Conservation (phyloP, 169 alveolate genomes). For the Plasmodium malariae region DNA sequence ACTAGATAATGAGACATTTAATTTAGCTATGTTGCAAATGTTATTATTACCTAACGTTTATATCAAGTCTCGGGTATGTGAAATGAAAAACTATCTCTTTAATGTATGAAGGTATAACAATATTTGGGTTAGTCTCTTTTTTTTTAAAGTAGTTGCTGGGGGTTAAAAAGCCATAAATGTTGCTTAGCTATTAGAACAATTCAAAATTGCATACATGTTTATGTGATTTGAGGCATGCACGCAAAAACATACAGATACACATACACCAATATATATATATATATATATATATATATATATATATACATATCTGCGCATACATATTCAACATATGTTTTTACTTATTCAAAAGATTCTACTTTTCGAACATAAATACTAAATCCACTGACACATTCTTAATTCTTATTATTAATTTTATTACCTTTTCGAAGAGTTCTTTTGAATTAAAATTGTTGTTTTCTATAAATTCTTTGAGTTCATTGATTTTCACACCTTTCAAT, state of each 20-base stretch:
- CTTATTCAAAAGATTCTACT: neutral
- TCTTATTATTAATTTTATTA: constrained; percentile 1
- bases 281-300: constrained; percentile 14
- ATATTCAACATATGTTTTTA: neutral
- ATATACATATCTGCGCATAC: constrained; percentile 23
- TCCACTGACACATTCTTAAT: neutral
- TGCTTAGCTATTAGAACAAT: constrained; percentile 43
- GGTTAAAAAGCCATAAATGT: constrained; percentile 60
- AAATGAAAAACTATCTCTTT: constrained; percentile 86
- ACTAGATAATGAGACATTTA: neutral
- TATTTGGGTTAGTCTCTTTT: constrained; percentile 20
- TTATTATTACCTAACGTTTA: constrained; percentile 81
- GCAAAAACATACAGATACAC: constrained; percentile 8
- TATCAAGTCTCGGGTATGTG: constrained; percentile 88
- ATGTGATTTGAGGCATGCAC: neutral
- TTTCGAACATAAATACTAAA: neutral
- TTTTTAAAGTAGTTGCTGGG: constrained; percentile 54
- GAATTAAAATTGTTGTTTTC: constrained; percentile 51
- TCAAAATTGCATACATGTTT: constrained; percentile 16
- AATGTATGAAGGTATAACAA: constrained; percentile 34
- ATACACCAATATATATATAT: constrained; percentile 12
- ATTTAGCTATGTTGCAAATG: neutral
- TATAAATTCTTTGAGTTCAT: constrained; percentile 49
- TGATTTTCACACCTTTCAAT: constrained; percentile 16
- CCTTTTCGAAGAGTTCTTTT: constrained; percentile 44